These are phyloP conservation scores for Neonectria faginata DNA, from an alignment of 2,329 filamentous ascomycete species.

Conservation along the genomic window DNA sequence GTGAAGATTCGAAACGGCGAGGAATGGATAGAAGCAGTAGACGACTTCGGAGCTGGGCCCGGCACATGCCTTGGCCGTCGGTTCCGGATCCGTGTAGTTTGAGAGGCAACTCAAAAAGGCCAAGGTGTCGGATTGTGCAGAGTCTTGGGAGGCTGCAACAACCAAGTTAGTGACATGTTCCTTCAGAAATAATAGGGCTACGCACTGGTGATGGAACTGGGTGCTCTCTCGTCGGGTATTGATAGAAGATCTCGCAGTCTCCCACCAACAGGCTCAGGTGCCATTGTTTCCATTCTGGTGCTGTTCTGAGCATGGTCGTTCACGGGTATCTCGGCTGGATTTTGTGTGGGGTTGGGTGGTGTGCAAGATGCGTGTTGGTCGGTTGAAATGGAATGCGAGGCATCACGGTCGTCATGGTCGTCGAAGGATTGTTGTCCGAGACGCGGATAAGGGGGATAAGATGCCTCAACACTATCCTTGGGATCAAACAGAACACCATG, in stretches of 20 bases:
- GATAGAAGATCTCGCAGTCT: background rate
- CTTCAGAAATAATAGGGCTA: background rate
- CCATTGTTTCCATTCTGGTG: background rate
- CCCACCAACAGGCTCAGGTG: background rate
- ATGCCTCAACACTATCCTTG: slow-evolving; percentile 1
- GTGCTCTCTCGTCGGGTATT: background rate
- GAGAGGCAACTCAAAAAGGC: background rate
- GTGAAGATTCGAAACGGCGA: slow-evolving; percentile 49
- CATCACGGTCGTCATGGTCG: background rate
- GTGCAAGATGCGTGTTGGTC: background rate
- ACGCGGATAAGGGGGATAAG: slow-evolving; percentile 8
- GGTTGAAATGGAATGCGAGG: background rate
- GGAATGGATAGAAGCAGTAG: slow-evolving; percentile 58
- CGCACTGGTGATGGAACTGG: background rate
- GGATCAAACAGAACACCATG: background rate
- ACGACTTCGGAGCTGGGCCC: slow-evolving; percentile 47
- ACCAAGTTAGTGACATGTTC: background rate
- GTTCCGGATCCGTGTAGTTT: background rate
- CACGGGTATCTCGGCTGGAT: background rate
- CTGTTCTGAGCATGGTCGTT: background rate
- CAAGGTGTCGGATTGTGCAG: background rate
- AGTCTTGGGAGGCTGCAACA: background rate
- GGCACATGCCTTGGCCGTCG: background rate
- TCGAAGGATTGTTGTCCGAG: background rate
- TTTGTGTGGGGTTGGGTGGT: too few species aligned